Evolutionary conservation across 768 basidiomycete species (phyloP).

Genomic region (Dioszegia aurantiaca): DNA sequence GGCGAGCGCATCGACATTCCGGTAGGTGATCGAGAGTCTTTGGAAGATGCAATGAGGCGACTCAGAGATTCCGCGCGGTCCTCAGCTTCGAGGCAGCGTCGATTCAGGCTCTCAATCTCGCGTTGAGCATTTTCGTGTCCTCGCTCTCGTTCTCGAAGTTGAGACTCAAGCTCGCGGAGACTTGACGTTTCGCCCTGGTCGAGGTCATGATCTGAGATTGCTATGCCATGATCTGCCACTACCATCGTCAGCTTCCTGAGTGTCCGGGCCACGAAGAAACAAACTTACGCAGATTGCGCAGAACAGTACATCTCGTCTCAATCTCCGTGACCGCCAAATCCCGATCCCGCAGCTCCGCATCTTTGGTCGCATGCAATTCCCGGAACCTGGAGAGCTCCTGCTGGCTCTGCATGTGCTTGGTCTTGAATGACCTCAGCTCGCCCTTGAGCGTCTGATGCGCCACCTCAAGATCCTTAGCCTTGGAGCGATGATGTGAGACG

Average conservation of each 20-base stretch:
- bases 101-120: constrained; percentile 65
- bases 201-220: constrained; percentile 69
- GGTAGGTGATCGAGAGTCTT: constrained; percentile 61
- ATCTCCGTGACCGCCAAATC: constrained; percentile 66
- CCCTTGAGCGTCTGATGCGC: constrained; percentile 66
- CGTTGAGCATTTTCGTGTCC: constrained; percentile 72
- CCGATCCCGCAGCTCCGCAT: constrained; percentile 64
- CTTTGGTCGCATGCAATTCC: constrained; percentile 63
- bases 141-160: constrained; percentile 69
- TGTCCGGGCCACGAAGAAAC: background rate
- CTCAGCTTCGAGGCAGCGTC: constrained; percentile 72
- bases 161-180: constrained; percentile 67
- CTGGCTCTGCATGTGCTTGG: constrained; percentile 64
- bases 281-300: constrained; percentile 65
- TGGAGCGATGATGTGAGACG: constrained; percentile 66
- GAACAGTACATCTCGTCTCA: constrained; percentile 69
- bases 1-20: constrained; percentile 48
- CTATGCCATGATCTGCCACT: constrained; percentile 81
- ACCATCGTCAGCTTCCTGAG: background rate
- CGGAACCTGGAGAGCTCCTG: constrained; percentile 69
- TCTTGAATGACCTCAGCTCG: constrained; percentile 63
- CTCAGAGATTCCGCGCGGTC: constrained; percentile 65
- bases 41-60: constrained; percentile 65
- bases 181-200: constrained; percentile 25
- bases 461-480: constrained; percentile 63